phyloP scores from a whole-genome alignment of 208 protist genomes.

The Leishmania braziliensis region DNA sequence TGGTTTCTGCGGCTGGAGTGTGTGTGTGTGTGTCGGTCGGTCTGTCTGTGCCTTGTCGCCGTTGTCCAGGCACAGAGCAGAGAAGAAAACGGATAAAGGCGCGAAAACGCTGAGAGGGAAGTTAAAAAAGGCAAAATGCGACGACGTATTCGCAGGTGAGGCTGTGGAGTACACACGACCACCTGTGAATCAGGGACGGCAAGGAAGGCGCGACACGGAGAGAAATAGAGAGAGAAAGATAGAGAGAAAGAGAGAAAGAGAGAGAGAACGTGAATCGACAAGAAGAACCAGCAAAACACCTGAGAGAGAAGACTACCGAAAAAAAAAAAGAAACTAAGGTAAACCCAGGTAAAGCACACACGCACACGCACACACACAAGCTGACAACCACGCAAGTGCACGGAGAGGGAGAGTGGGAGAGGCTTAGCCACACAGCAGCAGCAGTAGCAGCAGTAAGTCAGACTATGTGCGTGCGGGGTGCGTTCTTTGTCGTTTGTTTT shows the following conservation, averaged over 20 bases:
- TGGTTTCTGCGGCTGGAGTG: neutral
- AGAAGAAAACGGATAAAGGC: neutral
- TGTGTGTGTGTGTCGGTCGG: neutral
- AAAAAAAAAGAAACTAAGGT: slow-evolving; percentile 4
- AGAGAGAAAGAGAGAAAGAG: neutral
- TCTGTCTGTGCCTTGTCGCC: neutral
- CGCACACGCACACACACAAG: neutral
- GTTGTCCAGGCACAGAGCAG: neutral
- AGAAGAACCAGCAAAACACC: neutral
- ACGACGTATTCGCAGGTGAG: too few species aligned
- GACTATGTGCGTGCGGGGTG: too few species aligned
- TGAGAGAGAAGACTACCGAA: neutral
- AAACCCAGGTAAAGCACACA: neutral
- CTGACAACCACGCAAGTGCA: neutral
- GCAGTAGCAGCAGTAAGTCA: too few species aligned
- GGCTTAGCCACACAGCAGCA: too few species aligned
- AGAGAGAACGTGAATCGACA: neutral
- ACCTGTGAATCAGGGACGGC: neutral
- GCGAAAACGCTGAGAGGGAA: neutral
- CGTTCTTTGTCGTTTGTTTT: too few species aligned
- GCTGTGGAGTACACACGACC: too few species aligned
- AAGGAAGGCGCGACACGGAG: neutral
- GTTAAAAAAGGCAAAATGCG: too few species aligned
- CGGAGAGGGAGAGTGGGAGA: slow-evolving; percentile 1
- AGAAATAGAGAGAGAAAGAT: neutral